Evolutionary conservation across 2,329 filamentous ascomycete genomes (phyloP).

Genomic region (Fusarium mangiferae): DNA sequence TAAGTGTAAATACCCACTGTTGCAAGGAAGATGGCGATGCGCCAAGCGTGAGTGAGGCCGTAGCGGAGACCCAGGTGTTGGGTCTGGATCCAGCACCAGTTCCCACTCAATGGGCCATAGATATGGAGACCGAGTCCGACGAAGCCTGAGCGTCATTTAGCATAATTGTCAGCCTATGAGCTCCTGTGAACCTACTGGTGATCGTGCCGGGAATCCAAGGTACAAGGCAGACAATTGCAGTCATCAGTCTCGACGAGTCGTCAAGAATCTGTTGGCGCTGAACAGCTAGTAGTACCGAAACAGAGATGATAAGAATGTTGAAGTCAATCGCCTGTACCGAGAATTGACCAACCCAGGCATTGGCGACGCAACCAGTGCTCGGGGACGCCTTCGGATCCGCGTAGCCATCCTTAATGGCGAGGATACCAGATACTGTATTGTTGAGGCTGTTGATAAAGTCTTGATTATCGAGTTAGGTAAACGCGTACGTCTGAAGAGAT

Average conservation of each 20-base stretch:
- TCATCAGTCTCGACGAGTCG: neutral
- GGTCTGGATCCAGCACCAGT: neutral
- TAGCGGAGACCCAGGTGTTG: neutral
- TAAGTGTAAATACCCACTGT: neutral
- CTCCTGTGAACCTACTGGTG: neutral
- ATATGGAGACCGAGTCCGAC: neutral
- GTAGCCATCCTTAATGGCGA: neutral
- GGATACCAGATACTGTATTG: neutral
- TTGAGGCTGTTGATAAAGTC: neutral
- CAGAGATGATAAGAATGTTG: neutral
- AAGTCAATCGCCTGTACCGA: neutral
- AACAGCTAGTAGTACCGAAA: neutral
- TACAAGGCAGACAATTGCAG: neutral
- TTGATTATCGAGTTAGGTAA: neutral
- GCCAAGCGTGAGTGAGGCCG: neutral
- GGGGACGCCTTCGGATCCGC: neutral
- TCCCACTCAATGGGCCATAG: neutral
- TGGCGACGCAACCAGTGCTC: neutral
- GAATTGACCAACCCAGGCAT: slow-evolving; percentile 3
- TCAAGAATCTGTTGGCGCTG: neutral
- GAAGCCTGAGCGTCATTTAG: neutral
- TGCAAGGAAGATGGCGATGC: neutral
- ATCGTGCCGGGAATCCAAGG: neutral
- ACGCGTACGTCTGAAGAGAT: rapidly evolving
- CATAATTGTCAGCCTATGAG: rapidly evolving